These are phyloP conservation scores for Tarenaya hassleriana DNA, from an alignment of 345 rosid genomes.

Conservation along the genomic window DNA sequence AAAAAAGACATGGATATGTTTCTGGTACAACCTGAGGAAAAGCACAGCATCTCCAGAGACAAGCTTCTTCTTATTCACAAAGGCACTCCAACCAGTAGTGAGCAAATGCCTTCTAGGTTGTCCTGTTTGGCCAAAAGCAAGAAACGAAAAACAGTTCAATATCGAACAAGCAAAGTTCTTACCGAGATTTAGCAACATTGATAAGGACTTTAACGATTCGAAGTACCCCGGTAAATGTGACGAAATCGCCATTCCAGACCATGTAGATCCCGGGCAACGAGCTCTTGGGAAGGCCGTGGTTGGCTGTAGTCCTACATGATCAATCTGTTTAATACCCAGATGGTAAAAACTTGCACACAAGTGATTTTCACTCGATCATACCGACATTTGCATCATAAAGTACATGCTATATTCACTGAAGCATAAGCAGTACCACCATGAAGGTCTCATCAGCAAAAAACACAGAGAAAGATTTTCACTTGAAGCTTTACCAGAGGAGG, in stretches of 20 bases:
- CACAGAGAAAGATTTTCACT: too few relatives aligned
- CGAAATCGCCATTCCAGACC: constrained; percentile 95
- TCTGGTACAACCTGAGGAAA: constrained; percentile 69
- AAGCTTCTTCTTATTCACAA: constrained; percentile 95
- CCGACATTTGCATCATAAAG: too few relatives aligned
- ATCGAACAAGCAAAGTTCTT: too few relatives aligned
- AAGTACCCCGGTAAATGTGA: constrained; percentile 84
- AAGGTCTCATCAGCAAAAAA: too few relatives aligned
- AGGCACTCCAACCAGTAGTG: constrained; percentile 99
- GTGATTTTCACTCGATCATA: too few relatives aligned
- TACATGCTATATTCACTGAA: too few relatives aligned
- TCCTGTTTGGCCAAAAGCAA: constrained; percentile 35
- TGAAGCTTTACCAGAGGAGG: constrained; percentile 68
- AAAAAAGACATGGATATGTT: neutral
- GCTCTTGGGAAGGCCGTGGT: constrained; percentile 97
- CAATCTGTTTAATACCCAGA: neutral
- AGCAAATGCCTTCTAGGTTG: constrained; percentile 99
- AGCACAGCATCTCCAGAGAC: constrained; percentile 99
- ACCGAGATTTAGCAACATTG: neutral
- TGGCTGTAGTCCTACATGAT: constrained; percentile 75
- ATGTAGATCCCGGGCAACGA: constrained; percentile 93
- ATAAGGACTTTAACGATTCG: too few relatives aligned
- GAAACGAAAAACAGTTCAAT: too few relatives aligned
- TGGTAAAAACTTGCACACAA: too few relatives aligned
- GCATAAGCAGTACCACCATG: too few relatives aligned